phyloP scores from a whole-genome alignment of 345 rosid species.

The Lagerstroemia speciosa region DNA sequence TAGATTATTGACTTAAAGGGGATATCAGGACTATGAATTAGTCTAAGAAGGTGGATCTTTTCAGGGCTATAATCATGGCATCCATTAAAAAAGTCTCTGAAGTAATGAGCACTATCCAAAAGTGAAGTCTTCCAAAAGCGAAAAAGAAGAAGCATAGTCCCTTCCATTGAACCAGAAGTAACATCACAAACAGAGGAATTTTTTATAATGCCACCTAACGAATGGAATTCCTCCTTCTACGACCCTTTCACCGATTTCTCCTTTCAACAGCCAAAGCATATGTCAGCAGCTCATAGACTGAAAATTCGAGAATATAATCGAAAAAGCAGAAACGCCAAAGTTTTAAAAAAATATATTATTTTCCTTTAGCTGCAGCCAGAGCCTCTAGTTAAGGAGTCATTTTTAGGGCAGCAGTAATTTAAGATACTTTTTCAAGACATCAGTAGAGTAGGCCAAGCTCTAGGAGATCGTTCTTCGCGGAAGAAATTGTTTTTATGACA shows the following conservation, averaged over 20 bases:
- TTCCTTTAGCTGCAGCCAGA: neutral
- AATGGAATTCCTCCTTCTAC: neutral
- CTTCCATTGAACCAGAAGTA: neutral
- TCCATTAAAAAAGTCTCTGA: neutral
- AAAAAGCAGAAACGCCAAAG: neutral
- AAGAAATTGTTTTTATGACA: neutral
- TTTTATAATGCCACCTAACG: neutral
- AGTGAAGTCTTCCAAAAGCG: conserved; percentile 1
- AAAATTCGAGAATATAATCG: neutral
- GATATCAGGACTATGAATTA: neutral
- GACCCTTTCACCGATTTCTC: neutral
- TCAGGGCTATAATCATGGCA: neutral
- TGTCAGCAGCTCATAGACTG: neutral
- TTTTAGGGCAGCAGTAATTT: neutral
- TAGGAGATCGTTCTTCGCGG: neutral
- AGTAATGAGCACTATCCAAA: neutral
- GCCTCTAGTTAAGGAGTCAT: neutral
- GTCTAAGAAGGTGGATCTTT: conserved; percentile 1
- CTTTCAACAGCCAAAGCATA: neutral
- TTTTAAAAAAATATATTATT: neutral
- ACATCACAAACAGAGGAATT: neutral
- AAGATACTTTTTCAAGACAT: neutral
- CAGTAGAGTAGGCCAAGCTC: neutral
- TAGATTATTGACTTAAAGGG: neutral
- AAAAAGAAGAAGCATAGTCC: conserved; percentile 1